These are phyloP conservation scores for Agarophyton chilense DNA, from an alignment of 23 red algal species.

Conservation along the genomic window DNA sequence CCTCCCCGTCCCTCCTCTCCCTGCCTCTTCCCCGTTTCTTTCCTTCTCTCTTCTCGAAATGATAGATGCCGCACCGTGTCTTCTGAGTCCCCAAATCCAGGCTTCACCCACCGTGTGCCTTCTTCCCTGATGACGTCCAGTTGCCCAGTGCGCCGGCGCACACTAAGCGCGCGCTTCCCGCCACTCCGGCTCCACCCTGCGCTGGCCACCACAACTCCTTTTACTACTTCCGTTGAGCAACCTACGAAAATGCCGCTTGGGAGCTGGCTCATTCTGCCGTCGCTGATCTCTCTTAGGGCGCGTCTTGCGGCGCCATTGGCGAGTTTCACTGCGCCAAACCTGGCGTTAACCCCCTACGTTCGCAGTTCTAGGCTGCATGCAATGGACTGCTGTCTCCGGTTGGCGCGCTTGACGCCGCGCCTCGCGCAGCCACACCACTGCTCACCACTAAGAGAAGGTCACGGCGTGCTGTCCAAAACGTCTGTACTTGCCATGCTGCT, in stretches of 20 bases:
- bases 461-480: no score
- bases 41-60: background rate
- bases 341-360: background rate
- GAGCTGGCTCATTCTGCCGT: no score
- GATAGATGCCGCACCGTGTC: background rate
- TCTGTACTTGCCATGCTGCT: no score
- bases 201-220: background rate
- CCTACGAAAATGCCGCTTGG: background rate
- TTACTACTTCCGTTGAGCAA: background rate
- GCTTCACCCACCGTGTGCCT: slow-evolving; percentile 5
- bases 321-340: slow-evolving; percentile 1
- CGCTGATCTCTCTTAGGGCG: no score
- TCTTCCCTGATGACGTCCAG: background rate
- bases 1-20: background rate
- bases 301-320: slow-evolving; percentile 9
- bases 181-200: background rate
- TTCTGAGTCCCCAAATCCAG: background rate
- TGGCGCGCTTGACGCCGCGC: no score
- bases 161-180: no score
- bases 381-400: no score
- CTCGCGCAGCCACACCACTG: no score
- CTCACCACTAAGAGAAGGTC: no score
- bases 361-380: background rate
- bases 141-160: no score
- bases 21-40: background rate